phyloP scores from a whole-genome alignment of 2,329 filamentous ascomycete genomes.

The Stachybotrys chlorohalonatus region DNA sequence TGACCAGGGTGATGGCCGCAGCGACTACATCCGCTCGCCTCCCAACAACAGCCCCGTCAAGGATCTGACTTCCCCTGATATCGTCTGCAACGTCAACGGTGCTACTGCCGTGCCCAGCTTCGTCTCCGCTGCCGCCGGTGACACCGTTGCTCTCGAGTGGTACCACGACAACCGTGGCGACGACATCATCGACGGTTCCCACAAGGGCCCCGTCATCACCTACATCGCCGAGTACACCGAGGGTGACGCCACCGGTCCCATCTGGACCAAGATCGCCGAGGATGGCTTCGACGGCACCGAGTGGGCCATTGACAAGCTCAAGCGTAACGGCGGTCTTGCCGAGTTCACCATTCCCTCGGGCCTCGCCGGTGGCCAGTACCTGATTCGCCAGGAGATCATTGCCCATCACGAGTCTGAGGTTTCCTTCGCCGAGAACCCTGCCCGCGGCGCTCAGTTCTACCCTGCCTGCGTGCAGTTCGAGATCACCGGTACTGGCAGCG shows the following conservation, averaged over 20 bases:
- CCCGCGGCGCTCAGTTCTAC: constrained; percentile 34
- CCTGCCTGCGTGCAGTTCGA: constrained; percentile 52
- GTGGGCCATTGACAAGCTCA: constrained; percentile 37
- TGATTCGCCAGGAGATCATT: constrained; percentile 47
- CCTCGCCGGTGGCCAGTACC: constrained; percentile 41
- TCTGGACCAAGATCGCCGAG: constrained; percentile 39
- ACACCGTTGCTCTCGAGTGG: constrained; percentile 39
- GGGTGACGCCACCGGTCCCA: constrained; percentile 34
- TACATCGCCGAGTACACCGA: constrained; percentile 38
- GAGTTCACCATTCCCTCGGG: constrained; percentile 35
- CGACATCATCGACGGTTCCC: constrained; percentile 43
- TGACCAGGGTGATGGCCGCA: constrained; percentile 31
- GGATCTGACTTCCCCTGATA: constrained; percentile 30
- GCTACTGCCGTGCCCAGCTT: constrained; percentile 25
- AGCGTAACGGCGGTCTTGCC: constrained; percentile 38
- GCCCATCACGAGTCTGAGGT: constrained; percentile 37
- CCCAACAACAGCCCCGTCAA: constrained; percentile 33
- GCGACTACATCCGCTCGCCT: constrained; percentile 34
- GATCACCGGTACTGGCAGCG: constrained; percentile 38
- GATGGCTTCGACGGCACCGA: constrained; percentile 25
- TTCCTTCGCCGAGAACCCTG: constrained; percentile 16
- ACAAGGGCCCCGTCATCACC: constrained; percentile 43
- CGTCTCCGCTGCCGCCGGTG: constrained; percentile 34
- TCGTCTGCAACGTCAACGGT: constrained; percentile 36
- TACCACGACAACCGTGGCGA: constrained; percentile 39